A percentile compares a stretch with the other conserved stretches of the same genome.
Evolutionary conservation across 2,329 filamentous ascomycete genomes (phyloP).

Genomic region (Falciphora oryzae): DNA sequence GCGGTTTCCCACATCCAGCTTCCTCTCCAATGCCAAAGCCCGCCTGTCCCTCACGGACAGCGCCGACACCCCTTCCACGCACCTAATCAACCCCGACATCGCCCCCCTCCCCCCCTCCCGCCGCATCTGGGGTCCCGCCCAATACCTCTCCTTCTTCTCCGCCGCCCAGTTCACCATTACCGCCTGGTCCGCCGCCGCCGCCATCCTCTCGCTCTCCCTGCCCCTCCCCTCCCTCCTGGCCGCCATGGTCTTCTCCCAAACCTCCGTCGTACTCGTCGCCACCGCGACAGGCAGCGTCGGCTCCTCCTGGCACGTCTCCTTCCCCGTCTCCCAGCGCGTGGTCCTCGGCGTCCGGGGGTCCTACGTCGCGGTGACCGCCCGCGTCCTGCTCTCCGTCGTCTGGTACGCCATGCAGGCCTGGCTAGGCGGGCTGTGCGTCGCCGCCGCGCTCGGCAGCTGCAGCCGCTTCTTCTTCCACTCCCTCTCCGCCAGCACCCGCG

Average conservation of each 20-base stretch:
- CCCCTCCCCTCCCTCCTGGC: slow-evolving; percentile 14
- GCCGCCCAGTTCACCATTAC: slow-evolving; percentile 13
- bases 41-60: slow-evolving; percentile 6
- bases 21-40: slow-evolving; percentile 3
- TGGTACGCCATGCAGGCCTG: slow-evolving; percentile 33
- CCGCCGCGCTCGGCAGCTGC: slow-evolving; percentile 18
- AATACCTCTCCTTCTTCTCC: slow-evolving; percentile 7
- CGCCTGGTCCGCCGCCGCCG: slow-evolving; percentile 14
- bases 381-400: slow-evolving; percentile 33
- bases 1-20: too few relatives aligned
- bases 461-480: slow-evolving; percentile 19
- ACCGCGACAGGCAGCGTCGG: slow-evolving; percentile 31
- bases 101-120: slow-evolving; percentile 16
- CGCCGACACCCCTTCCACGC: neutral
- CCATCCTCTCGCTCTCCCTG: slow-evolving; percentile 14
- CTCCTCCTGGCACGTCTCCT: slow-evolving; percentile 36
- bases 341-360: slow-evolving; percentile 36
- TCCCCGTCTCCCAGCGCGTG: slow-evolving; percentile 32
- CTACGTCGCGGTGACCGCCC: slow-evolving; percentile 30
- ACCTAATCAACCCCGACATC: slow-evolving; percentile 17
- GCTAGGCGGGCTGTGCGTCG: slow-evolving; percentile 22
- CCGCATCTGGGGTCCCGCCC: slow-evolving; percentile 12
- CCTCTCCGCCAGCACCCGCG: slow-evolving; percentile 12
- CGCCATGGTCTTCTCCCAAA: slow-evolving; percentile 29
- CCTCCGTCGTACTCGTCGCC: slow-evolving; percentile 28